Percentiles rank a stretch among this genome's conserved stretches.
Conservation (phyloP, 345 rosid genomes). For the Eutrema heterophyllum region DNA sequence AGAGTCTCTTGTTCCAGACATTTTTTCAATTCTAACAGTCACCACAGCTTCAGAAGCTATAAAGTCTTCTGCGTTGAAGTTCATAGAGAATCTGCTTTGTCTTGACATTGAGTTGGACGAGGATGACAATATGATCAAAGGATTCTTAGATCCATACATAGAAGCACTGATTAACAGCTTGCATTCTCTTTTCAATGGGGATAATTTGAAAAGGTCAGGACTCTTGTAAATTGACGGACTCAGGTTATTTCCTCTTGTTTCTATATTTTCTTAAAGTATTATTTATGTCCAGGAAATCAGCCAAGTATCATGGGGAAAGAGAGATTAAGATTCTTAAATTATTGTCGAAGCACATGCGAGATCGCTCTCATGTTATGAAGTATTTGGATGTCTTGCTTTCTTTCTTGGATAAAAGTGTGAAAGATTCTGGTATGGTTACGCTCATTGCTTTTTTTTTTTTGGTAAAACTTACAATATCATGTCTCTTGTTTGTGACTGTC, state of each 20-base stretch:
- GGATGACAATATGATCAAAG: constrained; percentile 37
- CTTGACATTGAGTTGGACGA: constrained; percentile 56
- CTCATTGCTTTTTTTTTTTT: neutral
- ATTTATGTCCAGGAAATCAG: constrained; percentile 52
- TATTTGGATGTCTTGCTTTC: constrained; percentile 72
- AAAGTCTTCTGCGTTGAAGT: constrained; percentile 57
- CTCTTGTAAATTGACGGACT: constrained; percentile 2
- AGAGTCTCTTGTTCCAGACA: constrained; percentile 60
- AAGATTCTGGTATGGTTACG: constrained; percentile 55
- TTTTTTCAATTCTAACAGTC: constrained; percentile 69
- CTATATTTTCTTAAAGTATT: neutral
- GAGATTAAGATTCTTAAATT: constrained; percentile 60
- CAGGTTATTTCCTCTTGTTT: constrained; percentile 12
- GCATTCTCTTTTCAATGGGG: constrained; percentile 57
- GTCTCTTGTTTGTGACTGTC: constrained; percentile 14
- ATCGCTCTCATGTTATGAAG: constrained; percentile 43
- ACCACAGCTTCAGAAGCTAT: constrained; percentile 79
- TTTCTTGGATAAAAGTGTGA: constrained; percentile 45
- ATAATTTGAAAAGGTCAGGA: constrained; percentile 59
- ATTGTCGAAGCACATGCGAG: constrained; percentile 54
- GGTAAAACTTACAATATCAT: constrained; percentile 1
- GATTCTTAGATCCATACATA: constrained; percentile 49
- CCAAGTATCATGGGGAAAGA: constrained; percentile 58
- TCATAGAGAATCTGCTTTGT: constrained; percentile 70
- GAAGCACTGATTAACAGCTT: constrained; percentile 60